Conservation (phyloP, 2,329 filamentous ascomycete species). For the Verticillium nubilum region DNA sequence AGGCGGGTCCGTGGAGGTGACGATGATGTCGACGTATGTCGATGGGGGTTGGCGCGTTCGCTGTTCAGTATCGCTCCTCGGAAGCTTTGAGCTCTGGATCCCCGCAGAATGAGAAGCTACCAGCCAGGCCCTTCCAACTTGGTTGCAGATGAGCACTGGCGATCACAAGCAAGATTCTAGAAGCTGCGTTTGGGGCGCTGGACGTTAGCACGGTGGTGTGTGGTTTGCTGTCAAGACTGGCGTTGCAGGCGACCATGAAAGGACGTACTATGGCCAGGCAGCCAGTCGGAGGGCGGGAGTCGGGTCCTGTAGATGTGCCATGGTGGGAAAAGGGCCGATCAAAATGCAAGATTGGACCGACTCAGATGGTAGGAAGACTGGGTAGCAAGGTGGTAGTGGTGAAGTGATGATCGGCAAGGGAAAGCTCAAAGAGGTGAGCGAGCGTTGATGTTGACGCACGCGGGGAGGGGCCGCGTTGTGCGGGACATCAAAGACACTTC, state of each 20-base stretch:
- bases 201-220: background rate
- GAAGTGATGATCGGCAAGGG: background rate
- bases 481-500: background rate
- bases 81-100: background rate
- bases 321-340: slow-evolving; percentile 2
- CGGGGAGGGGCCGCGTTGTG: background rate
- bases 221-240: background rate
- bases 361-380: background rate
- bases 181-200: background rate
- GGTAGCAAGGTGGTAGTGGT: background rate
- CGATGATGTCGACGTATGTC: background rate
- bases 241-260: background rate
- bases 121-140: background rate
- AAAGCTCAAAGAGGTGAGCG: background rate
- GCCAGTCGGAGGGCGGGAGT: background rate
- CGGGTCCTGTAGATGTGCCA: background rate
- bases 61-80: background rate
- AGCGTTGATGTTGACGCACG: background rate
- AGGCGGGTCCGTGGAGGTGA: background rate
- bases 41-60: background rate
- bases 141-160: background rate
- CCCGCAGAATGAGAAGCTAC: background rate
- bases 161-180: background rate
- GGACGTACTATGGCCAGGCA: background rate
- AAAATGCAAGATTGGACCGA: background rate